phyloP scores from a whole-genome alignment of 2,329 filamentous ascomycete genomes.

The Fusarium kyushuense region DNA sequence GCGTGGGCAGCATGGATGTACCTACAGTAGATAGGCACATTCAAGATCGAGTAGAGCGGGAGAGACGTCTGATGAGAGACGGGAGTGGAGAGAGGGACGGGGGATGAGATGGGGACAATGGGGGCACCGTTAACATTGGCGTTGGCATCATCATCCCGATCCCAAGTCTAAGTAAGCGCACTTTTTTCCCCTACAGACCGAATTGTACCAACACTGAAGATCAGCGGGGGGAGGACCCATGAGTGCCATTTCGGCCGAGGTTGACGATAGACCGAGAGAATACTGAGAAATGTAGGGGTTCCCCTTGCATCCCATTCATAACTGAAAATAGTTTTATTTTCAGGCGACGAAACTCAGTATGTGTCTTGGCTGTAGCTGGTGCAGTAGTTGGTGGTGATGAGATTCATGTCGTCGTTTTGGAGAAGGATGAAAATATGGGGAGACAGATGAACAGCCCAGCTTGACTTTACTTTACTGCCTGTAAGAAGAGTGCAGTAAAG shows the following conservation, averaged over 20 bases:
- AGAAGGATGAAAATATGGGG: slow-evolving; percentile 41
- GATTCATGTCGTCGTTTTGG: slow-evolving; percentile 38
- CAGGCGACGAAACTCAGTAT: slow-evolving; percentile 5
- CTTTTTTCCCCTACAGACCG: slow-evolving; percentile 3
- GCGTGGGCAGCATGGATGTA: slow-evolving; percentile 17
- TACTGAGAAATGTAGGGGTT: slow-evolving; percentile 14
- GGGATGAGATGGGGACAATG: slow-evolving; percentile 35
- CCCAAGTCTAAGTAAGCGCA: slow-evolving; percentile 32
- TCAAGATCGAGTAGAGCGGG: slow-evolving; percentile 35
- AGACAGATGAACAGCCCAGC: slow-evolving; percentile 30
- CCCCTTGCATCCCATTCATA: slow-evolving; percentile 25
- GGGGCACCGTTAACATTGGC: slow-evolving; percentile 38
- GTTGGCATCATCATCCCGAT: slow-evolving; percentile 42
- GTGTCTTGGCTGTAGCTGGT: background rate
- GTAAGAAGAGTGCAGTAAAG: background rate
- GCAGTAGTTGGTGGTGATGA: slow-evolving; percentile 18
- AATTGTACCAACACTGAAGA: slow-evolving; percentile 38
- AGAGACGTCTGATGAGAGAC: slow-evolving; percentile 28
- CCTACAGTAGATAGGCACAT: slow-evolving; percentile 36
- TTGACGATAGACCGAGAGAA: slow-evolving; percentile 19
- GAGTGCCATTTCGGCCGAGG: slow-evolving; percentile 44
- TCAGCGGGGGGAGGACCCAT: slow-evolving; percentile 42
- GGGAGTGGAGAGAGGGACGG: slow-evolving; percentile 36
- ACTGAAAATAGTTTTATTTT: slow-evolving; percentile 8
- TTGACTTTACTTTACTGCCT: slow-evolving; percentile 1